Evolutionary conservation across 345 rosid species (phyloP).

Genomic region (Salix koriyanagi): DNA sequence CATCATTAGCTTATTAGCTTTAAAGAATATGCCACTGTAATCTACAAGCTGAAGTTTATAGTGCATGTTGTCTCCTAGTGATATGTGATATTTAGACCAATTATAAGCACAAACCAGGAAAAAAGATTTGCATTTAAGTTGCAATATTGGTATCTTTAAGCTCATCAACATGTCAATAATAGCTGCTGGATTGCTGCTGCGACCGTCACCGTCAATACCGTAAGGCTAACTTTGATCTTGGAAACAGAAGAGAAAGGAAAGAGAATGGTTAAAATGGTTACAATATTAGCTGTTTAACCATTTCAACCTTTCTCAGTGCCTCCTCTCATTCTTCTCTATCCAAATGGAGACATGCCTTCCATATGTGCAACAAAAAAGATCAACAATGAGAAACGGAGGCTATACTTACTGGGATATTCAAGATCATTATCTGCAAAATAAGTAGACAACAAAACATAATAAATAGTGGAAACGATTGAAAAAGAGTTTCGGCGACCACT

Average conservation of each 20-base stretch:
- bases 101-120: conserved; percentile 9
- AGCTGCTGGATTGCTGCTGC: not conserved
- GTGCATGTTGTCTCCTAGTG: too few relatives aligned
- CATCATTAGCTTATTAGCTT: not conserved
- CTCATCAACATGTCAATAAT: not conserved
- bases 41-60: too few relatives aligned
- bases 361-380: too few relatives aligned
- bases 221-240: not conserved
- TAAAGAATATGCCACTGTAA: too few relatives aligned
- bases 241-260: not conserved
- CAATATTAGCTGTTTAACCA: not conserved
- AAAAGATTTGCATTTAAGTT: not conserved
- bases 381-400: conserved; percentile 12
- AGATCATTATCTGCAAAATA: conserved; percentile 73
- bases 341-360: not conserved
- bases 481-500: not conserved
- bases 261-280: not conserved
- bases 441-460: conserved; percentile 13
- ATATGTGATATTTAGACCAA: not conserved
- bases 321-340: not conserved
- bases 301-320: not conserved
- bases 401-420: conserved; percentile 72
- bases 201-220: not conserved
- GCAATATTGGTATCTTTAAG: too few relatives aligned
- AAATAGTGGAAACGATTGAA: not conserved